Evolutionary conservation across 768 basidiomycete genomes (phyloP).

Genomic region (Royoungia palumana): DNA sequence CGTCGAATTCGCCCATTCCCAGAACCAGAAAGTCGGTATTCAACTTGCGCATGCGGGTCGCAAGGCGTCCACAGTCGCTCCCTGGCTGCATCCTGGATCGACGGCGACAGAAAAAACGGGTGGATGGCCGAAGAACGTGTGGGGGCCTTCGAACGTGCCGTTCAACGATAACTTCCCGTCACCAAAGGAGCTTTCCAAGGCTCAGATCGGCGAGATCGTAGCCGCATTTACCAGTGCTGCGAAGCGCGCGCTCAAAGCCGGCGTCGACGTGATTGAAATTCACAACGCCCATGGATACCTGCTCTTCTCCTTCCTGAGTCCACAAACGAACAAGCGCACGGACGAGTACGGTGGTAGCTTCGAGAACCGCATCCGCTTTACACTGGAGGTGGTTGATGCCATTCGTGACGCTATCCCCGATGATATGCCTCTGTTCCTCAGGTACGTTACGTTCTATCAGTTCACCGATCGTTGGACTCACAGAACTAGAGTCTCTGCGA

Average conservation of each 20-base stretch:
- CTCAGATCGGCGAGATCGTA: slow-evolving; percentile 56
- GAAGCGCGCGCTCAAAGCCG: slow-evolving; percentile 52
- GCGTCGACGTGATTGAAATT: slow-evolving; percentile 58
- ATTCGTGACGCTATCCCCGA: slow-evolving; percentile 57
- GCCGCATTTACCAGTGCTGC: slow-evolving; percentile 52
- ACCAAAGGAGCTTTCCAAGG: slow-evolving; percentile 55
- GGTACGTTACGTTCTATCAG: slow-evolving; percentile 37
- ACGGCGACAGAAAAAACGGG: slow-evolving; percentile 36
- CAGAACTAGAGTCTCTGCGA: slow-evolving; percentile 51
- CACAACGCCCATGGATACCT: slow-evolving; percentile 67
- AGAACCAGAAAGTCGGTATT: slow-evolving; percentile 65
- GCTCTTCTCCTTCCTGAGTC: slow-evolving; percentile 55
- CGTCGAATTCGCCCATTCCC: slow-evolving; percentile 69
- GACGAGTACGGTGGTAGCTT: slow-evolving; percentile 71
- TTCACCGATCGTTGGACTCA: background rate
- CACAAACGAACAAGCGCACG: slow-evolving; percentile 56
- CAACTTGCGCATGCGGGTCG: slow-evolving; percentile 77
- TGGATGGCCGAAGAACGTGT: slow-evolving; percentile 55
- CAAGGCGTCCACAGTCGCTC: slow-evolving; percentile 63
- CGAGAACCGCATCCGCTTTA: slow-evolving; percentile 63
- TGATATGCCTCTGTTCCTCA: slow-evolving; percentile 67
- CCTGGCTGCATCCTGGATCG: slow-evolving; percentile 49
- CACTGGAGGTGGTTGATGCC: slow-evolving; percentile 61
- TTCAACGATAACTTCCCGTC: slow-evolving; percentile 41
- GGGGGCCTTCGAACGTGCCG: slow-evolving; percentile 53